Evolutionary conservation across 2,329 filamentous ascomycete genomes (phyloP), one percentile per base, ranked within the genome.

Genomic region (Fusarium pininemorale): DNA sequence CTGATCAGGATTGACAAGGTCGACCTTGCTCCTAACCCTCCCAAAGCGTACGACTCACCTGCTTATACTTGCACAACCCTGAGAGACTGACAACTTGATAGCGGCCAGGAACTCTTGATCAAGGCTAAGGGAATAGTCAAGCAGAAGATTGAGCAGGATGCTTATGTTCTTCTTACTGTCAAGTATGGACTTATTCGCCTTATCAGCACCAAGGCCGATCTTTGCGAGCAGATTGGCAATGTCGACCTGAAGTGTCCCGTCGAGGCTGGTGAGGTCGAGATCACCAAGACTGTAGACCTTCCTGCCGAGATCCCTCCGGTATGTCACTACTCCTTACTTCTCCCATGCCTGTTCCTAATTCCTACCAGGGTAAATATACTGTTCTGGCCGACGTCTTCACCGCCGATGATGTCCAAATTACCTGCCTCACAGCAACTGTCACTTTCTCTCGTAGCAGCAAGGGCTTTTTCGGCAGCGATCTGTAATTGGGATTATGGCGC

Each of bases 121-220:
- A 90, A 90, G 74, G 96, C 95, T 53, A 87, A 85, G 38, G 96
- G 96, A 65, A 90, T 85, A n/a, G 89, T 98, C 73, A 88, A 88
- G 76, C 84, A 97, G 79, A 84, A 87, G 58, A 91, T 99, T 74
- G 89, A 91, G 63, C 82, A 94, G 66, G 96, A 94, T 66, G 94
- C 96, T 69, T 94, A 93, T 78, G 92, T 98, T 72, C 87, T 92
- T 54, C 83, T 99, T 45, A 89, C 91, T 75, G 96, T 99, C 84
- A 98, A 98, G 85, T 98, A 97, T 83, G 96, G 96, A 69, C 87
- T 98, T 75, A 98, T 99, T 83, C 93, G 91, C 63, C 89, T 99
- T 74, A 90, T 99, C 83, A 94, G 90, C 82, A 93, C 93, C 75
- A 89, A 88, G 75, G 91, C 92, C 79, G 93, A 98, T 80, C 89